Percentiles rank a stretch among this genome's conserved stretches.
phyloP scores from a whole-genome alignment of 805 yeast species.

The Saccharomycopsis fibuligera region DNA sequence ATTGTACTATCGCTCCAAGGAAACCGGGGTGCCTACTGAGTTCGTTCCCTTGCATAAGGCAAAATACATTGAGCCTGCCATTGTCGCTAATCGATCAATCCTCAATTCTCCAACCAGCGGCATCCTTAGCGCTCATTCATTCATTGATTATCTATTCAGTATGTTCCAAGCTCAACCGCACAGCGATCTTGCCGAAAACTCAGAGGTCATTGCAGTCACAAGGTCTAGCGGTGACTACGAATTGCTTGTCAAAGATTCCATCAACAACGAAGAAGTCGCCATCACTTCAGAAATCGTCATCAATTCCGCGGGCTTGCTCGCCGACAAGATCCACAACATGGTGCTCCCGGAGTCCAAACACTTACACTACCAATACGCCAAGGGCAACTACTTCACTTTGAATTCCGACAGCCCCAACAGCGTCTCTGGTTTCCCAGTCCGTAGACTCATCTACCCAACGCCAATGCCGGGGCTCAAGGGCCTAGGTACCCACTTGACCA shows the following conservation, averaged over 20 bases:
- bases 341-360: constrained; percentile 59
- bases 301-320: constrained; percentile 76
- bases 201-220: constrained; percentile 42
- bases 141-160: constrained; percentile 53
- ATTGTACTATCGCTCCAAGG: constrained; percentile 43
- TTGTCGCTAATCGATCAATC: constrained; percentile 54
- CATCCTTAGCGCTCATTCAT: constrained; percentile 73
- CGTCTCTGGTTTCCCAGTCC: constrained; percentile 34
- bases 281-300: constrained; percentile 53
- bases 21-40: constrained; percentile 53
- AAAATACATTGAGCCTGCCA: constrained; percentile 52
- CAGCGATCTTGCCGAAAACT: constrained; percentile 60
- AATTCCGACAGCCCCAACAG: constrained; percentile 41
- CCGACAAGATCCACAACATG: constrained; percentile 65
- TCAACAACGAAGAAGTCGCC: constrained; percentile 26
- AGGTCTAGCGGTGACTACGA: constrained; percentile 19
- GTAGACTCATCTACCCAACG: constrained; percentile 68
- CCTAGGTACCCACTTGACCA: constrained; percentile 80
- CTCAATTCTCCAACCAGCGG: constrained; percentile 80
- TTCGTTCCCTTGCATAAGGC: constrained; percentile 44
- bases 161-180: constrained; percentile 43
- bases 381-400: constrained; percentile 74
- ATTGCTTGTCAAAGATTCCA: constrained; percentile 24
- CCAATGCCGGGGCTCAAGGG: constrained; percentile 68
- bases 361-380: constrained; percentile 59